Evolutionary conservation across 192 early-diverging fungal genomes (phyloP).

Genomic region (Jimgerdemannia lactiflua): DNA sequence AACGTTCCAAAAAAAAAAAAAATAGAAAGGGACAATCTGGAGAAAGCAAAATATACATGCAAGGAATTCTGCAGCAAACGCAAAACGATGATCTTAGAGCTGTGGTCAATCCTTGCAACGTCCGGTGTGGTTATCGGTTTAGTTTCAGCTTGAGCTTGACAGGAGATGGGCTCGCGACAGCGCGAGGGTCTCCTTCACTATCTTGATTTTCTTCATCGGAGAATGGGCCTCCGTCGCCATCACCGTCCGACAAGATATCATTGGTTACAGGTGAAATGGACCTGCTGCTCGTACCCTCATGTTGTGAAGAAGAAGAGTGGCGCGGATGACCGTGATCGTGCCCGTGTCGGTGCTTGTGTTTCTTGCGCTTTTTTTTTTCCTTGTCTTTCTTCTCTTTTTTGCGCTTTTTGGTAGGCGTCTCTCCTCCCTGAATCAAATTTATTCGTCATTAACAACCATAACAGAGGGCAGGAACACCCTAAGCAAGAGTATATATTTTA

Average conservation of each 20-base stretch:
- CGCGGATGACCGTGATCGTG: not conserved
- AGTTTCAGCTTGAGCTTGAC: no score
- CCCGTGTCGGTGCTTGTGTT: not conserved
- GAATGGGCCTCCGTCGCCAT: not conserved
- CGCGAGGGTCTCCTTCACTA: not conserved
- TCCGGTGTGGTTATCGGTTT: no score
- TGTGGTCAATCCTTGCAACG: no score
- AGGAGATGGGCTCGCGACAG: no score
- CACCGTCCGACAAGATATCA: not conserved
- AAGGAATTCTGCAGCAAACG: no score
- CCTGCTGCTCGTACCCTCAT: not conserved
- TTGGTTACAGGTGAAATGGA: conserved; percentile 1
- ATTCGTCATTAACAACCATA: no score
- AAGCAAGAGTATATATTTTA: not conserved
- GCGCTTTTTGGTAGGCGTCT: not conserved
- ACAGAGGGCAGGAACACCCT: not conserved
- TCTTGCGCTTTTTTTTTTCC: not conserved
- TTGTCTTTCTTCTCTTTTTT: not conserved
- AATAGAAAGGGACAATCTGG: no score
- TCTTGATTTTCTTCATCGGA: not conserved
- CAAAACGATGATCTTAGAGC: no score
- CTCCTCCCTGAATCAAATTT: no score
- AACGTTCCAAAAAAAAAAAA: no score
- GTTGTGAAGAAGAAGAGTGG: not conserved
- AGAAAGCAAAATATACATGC: no score